These are phyloP conservation scores for Xerocomellus dryophilus DNA, from an alignment of 768 basidiomycete species.

Conservation along the genomic window DNA sequence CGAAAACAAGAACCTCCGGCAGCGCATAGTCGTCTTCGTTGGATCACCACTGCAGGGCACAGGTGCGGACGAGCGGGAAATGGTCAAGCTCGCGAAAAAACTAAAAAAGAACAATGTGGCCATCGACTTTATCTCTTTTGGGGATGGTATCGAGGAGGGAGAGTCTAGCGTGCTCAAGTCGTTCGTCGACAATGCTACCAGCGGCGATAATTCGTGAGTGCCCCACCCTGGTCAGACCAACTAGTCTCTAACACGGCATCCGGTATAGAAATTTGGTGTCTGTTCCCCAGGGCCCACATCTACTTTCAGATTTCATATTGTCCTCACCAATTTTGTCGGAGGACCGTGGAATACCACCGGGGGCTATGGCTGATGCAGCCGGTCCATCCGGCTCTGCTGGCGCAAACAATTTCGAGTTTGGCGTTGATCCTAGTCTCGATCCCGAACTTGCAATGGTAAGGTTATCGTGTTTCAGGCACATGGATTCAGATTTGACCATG, in stretches of 20 bases:
- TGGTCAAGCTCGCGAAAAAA: conserved; percentile 91
- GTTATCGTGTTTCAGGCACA: background rate
- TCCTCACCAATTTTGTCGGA: conserved; percentile 79
- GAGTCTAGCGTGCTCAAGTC: conserved; percentile 68
- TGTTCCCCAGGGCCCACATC: conserved; percentile 70
- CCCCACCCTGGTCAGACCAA: background rate
- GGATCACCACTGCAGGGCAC: conserved; percentile 63
- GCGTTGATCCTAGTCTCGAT: conserved; percentile 92
- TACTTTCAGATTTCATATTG: conserved; percentile 81
- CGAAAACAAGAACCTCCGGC: conserved; percentile 97
- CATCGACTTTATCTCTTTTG: conserved; percentile 86
- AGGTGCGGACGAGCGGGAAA: conserved; percentile 70
- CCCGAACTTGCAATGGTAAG: conserved; percentile 95
- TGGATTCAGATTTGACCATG: background rate
- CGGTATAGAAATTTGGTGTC: conserved; percentile 70
- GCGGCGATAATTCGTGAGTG: conserved; percentile 83
- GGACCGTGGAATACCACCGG: conserved; percentile 71
- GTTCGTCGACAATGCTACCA: conserved; percentile 80
- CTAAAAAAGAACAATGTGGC: conserved; percentile 99
- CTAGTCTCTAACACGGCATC: background rate
- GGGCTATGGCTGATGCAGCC: conserved; percentile 50
- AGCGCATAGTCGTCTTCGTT: conserved; percentile 92
- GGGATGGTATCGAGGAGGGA: conserved; percentile 77
- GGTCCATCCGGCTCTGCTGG: conserved; percentile 48
- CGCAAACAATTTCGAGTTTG: conserved; percentile 72